phyloP scores from a whole-genome alignment of 164 flowering plant species.

The Vitis amurensis region DNA sequence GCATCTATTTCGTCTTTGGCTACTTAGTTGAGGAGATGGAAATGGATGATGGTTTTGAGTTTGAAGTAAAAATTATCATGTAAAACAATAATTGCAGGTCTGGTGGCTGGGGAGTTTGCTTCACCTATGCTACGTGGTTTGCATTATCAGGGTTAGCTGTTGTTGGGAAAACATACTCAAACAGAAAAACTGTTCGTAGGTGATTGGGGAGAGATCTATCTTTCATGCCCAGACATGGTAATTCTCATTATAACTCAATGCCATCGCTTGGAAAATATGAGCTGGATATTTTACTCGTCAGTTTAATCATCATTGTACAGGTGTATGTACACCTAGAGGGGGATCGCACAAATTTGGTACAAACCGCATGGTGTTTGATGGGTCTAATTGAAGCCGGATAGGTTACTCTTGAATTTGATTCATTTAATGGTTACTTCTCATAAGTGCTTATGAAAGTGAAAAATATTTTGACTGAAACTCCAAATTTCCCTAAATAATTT shows the following conservation, averaged over 20 bases:
- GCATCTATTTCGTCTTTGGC: not conserved
- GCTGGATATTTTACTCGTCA: too few relatives aligned
- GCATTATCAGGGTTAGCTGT: constrained; percentile 41
- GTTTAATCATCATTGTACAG: constrained; percentile 16
- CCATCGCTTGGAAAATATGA: too few relatives aligned
- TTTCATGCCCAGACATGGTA: constrained; percentile 53
- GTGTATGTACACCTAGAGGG: constrained; percentile 45
- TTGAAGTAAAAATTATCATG: not conserved
- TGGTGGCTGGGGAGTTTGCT: constrained; percentile 60
- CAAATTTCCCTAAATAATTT: too few relatives aligned
- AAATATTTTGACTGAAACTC: too few relatives aligned
- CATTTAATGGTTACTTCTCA: not conserved
- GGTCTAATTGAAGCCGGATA: constrained; percentile 55
- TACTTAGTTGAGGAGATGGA: too few relatives aligned
- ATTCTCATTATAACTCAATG: not conserved
- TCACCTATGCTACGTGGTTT: constrained; percentile 47
- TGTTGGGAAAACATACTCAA: constrained; percentile 39
- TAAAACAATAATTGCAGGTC: constrained; percentile 24
- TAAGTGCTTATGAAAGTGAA: too few relatives aligned
- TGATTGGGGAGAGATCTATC: constrained; percentile 64
- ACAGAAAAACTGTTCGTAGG: constrained; percentile 39
- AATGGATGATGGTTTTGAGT: too few relatives aligned
- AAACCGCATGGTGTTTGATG: constrained; percentile 62
- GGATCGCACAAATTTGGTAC: constrained; percentile 47
- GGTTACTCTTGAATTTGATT: constrained; percentile 21